Percentiles rank a stretch among this genome's conserved stretches.
These are phyloP conservation scores for Gamarada debralockiae DNA, from an alignment of 495 filamentous ascomycete genomes.

Conservation along the genomic window DNA sequence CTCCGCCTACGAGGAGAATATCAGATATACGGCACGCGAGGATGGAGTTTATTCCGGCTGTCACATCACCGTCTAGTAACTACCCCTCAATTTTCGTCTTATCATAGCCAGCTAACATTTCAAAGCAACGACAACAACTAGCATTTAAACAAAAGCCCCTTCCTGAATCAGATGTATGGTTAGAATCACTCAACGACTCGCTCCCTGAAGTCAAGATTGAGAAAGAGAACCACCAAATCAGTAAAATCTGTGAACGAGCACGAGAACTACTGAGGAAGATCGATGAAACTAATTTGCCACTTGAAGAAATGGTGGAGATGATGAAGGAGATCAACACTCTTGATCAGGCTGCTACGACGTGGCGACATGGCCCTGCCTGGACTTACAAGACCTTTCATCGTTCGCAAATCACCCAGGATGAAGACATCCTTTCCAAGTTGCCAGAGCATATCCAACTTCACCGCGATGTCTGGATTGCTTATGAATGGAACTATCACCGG, in stretches of 20 bases:
- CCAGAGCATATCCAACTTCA: slow-evolving; percentile 27
- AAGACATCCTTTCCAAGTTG: too few relatives aligned
- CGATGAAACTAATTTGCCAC: slow-evolving; percentile 10
- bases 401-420: not conserved
- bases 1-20: slow-evolving; percentile 28
- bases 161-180: slow-evolving; percentile 19
- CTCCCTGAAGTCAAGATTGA: slow-evolving; percentile 23
- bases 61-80: slow-evolving; percentile 23
- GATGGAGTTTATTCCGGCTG: slow-evolving; percentile 4
- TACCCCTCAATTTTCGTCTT: too few relatives aligned
- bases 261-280: slow-evolving; percentile 21
- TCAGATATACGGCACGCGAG: not conserved
- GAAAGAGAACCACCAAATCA: slow-evolving; percentile 27
- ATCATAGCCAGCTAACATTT: not conserved
- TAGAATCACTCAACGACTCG: slow-evolving; percentile 25
- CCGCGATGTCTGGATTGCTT: slow-evolving; percentile 32
- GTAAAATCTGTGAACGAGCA: slow-evolving; percentile 27
- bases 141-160: slow-evolving; percentile 21
- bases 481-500: slow-evolving; percentile 39
- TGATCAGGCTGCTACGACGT: slow-evolving; percentile 22
- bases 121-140: slow-evolving; percentile 30
- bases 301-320: slow-evolving; percentile 16
- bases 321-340: slow-evolving; percentile 25
- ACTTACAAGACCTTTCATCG: slow-evolving; percentile 21
- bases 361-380: slow-evolving; percentile 29